phyloP scores from a whole-genome alignment of 352 stramenopile genomes.

The Globisporangium nunn region DNA sequence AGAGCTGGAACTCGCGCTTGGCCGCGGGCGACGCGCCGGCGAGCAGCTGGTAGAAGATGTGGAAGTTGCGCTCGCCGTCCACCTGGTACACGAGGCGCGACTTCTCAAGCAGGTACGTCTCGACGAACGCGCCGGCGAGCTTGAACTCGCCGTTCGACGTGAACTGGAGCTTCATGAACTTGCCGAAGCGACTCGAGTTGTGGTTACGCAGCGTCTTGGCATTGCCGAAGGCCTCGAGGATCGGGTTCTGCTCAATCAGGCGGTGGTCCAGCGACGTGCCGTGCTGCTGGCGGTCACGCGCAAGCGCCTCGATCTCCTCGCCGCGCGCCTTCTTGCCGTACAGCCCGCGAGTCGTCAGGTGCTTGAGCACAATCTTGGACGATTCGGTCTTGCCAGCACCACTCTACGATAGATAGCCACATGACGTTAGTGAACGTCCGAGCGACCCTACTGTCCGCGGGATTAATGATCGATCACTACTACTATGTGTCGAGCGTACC shows the following conservation, averaged over 20 bases:
- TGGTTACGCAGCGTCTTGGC: conserved; percentile 92
- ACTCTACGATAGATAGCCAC: conserved; percentile 19
- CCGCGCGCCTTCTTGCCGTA: conserved; percentile 80
- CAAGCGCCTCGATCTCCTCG: conserved; percentile 60
- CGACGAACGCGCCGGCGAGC: conserved; percentile 78
- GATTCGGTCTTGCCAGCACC: conserved; percentile 88
- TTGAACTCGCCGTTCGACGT: conserved; percentile 80
- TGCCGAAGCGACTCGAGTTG: conserved; percentile 94
- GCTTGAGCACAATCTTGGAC: conserved; percentile 87
- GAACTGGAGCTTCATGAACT: conserved; percentile 95
- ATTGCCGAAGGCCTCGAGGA: conserved; percentile 94
- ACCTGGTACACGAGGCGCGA: conserved; percentile 86
- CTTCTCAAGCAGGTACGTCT: conserved; percentile 87
- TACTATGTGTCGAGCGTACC: conserved; percentile 3
- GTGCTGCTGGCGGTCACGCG: conserved; percentile 42
- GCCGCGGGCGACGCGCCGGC: conserved; percentile 45
- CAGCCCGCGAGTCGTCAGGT: conserved; percentile 81
- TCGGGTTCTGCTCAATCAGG: conserved; percentile 89
- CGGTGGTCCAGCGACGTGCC: conserved; percentile 69
- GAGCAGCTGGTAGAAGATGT: conserved; percentile 94
- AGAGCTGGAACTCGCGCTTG: conserved; percentile 59
- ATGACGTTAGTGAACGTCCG: too few species aligned
- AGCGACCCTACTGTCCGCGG: too few species aligned
- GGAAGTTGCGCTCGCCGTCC: conserved; percentile 91
- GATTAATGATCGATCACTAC: too few species aligned